Conservation (phyloP, 768 basidiomycete species). For the Auricularia heimuer region DNA sequence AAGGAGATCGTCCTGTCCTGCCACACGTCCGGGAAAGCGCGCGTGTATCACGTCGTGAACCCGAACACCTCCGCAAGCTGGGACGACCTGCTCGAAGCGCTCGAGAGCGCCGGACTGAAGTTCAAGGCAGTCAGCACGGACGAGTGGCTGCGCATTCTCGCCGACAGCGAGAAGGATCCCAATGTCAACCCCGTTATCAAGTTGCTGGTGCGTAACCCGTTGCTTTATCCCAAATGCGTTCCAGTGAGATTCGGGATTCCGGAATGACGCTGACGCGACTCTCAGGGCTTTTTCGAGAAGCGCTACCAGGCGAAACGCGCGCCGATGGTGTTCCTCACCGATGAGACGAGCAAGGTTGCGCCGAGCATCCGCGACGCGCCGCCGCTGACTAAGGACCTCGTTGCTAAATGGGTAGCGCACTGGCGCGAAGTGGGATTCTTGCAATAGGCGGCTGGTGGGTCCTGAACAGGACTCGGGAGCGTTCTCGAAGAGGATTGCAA, state of each 20-base stretch:
- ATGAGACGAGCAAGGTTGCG: conserved; percentile 22
- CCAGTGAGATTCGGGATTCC: not conserved
- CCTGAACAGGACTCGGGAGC: no score
- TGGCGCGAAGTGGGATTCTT: conserved; percentile 34
- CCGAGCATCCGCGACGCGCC: conserved; percentile 24
- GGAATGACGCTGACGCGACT: not conserved
- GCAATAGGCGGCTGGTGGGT: no score
- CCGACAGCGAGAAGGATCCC: conserved; percentile 27
- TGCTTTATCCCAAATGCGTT: conserved; percentile 3
- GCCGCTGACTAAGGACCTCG: conserved; percentile 23
- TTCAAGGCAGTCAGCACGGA: conserved; percentile 29
- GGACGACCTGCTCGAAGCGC: conserved; percentile 30
- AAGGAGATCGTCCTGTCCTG: conserved; percentile 29
- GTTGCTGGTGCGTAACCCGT: conserved; percentile 22
- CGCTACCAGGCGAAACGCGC: conserved; percentile 17
- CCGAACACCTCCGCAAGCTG: conserved; percentile 25
- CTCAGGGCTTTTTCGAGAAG: conserved; percentile 27
- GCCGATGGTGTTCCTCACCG: conserved; percentile 28
- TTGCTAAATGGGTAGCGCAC: conserved; percentile 31
- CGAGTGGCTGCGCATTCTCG: conserved; percentile 30
- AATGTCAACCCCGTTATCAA: conserved; percentile 34
- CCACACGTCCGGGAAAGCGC: conserved; percentile 2
- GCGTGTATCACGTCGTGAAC: conserved; percentile 32
- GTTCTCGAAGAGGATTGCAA: no score
- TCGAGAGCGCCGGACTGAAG: conserved; percentile 27